Conservation (phyloP, 2,329 filamentous ascomycete genomes). For the Colletotrichum sp. region DNA sequence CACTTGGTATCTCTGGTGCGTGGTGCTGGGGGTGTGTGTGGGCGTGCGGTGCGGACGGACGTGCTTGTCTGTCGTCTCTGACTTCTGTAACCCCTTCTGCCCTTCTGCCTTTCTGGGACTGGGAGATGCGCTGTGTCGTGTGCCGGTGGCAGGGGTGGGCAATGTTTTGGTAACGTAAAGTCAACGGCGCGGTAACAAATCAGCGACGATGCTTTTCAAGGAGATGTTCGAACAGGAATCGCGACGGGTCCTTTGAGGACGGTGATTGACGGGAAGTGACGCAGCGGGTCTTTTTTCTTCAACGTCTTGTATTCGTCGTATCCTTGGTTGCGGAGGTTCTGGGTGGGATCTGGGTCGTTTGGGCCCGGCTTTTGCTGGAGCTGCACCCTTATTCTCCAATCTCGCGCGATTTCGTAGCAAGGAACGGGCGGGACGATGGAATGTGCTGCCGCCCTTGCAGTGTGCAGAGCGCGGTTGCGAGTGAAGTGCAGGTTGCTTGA, state of each 20-base stretch:
- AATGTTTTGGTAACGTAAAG: slow-evolving; percentile 21
- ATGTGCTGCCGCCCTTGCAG: slow-evolving; percentile 1
- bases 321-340: slow-evolving; percentile 5
- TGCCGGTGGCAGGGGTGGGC: slow-evolving; percentile 10
- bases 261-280: slow-evolving; percentile 11
- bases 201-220: slow-evolving; percentile 12
- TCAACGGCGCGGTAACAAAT: slow-evolving; percentile 11
- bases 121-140: slow-evolving; percentile 8
- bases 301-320: neutral
- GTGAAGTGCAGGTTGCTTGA: neutral
- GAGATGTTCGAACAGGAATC: neutral
- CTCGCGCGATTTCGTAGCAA: neutral
- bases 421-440: neutral
- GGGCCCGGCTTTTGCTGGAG: neutral
- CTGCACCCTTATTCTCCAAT: neutral
- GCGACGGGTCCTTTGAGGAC: neutral
- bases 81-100: neutral
- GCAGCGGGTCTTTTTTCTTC: neutral
- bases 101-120: neutral
- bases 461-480: neutral
- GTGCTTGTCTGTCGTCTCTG: slow-evolving; percentile 19
- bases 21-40: neutral
- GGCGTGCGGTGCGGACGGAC: slow-evolving; percentile 3
- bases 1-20: neutral
- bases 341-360: neutral